phyloP scores from a whole-genome alignment of 495 filamentous ascomycete genomes.

The Neurospora intermedia region DNA sequence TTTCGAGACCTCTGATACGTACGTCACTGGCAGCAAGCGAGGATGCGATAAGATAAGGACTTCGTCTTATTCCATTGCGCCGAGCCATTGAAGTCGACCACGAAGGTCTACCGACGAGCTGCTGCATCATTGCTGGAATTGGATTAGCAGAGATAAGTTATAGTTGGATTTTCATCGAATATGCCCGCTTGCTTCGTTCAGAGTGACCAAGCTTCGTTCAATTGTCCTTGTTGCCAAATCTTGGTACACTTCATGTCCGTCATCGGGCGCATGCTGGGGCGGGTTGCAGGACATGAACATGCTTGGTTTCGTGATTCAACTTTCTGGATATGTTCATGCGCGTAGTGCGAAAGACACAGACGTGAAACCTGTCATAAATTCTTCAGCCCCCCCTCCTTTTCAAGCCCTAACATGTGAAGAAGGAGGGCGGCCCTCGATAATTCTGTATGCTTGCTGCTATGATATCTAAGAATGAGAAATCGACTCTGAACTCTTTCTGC shows the following conservation, averaged over 20 bases:
- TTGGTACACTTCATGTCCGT: neutral
- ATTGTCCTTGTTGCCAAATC: neutral
- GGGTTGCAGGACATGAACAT: neutral
- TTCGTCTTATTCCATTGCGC: neutral
- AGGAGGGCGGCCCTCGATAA: neutral
- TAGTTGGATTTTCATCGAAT: too few relatives aligned
- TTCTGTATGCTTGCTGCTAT: neutral
- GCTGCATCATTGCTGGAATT: neutral
- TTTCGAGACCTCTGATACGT: conserved; percentile 12
- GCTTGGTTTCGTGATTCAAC: neutral
- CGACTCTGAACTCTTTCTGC: neutral
- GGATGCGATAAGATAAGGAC: conserved; percentile 21
- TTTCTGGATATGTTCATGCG: neutral
- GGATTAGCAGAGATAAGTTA: too few relatives aligned
- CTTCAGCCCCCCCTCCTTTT: too few relatives aligned
- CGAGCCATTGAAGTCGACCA: neutral
- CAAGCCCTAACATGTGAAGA: neutral
- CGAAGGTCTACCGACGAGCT: neutral
- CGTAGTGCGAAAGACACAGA: neutral
- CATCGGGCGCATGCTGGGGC: neutral
- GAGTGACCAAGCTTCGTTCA: neutral
- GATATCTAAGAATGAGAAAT: neutral
- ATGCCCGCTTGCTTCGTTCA: neutral
- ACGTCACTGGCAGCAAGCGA: conserved; percentile 12
- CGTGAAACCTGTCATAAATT: neutral